These are phyloP conservation scores for Suhomyces bokatorum DNA, from an alignment of 1,139 yeast species.

Conservation along the genomic window DNA sequence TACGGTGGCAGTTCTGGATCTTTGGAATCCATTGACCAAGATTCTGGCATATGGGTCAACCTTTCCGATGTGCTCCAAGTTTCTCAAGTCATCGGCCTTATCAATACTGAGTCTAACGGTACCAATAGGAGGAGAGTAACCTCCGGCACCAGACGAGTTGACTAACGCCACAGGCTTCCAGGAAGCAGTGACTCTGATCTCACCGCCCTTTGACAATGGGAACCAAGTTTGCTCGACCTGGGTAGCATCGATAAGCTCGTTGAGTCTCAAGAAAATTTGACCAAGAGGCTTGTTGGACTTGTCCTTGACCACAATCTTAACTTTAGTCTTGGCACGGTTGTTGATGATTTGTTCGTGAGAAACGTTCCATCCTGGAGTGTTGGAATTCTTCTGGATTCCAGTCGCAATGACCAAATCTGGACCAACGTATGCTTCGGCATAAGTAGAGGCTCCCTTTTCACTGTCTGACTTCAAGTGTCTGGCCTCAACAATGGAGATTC, in stretches of 20 bases:
- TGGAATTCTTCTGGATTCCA: slow-evolving; percentile 57
- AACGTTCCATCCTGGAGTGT: slow-evolving; percentile 68
- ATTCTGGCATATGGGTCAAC: slow-evolving; percentile 90
- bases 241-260: slow-evolving; percentile 72
- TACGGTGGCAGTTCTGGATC: slow-evolving; percentile 73
- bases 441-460: slow-evolving; percentile 57
- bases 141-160: slow-evolving; percentile 66
- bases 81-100: slow-evolving; percentile 72
- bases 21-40: slow-evolving; percentile 71
- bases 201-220: slow-evolving; percentile 69
- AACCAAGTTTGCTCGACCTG: slow-evolving; percentile 80
- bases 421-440: slow-evolving; percentile 68
- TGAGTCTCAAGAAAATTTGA: slow-evolving; percentile 62
- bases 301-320: slow-evolving; percentile 67
- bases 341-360: slow-evolving; percentile 70
- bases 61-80: slow-evolving; percentile 84
- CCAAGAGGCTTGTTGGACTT: slow-evolving; percentile 58
- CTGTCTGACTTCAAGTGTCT: slow-evolving; percentile 46
- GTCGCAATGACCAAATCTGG: slow-evolving; percentile 61
- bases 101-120: slow-evolving; percentile 74
- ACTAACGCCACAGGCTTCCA: slow-evolving; percentile 88
- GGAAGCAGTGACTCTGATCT: slow-evolving; percentile 61
- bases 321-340: slow-evolving; percentile 69
- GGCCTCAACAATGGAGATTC: slow-evolving; percentile 54
- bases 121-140: slow-evolving; percentile 92